These are phyloP conservation scores for Hydrangea macrophylla DNA, from an alignment of 148 eudicot species.

Conservation along the genomic window DNA sequence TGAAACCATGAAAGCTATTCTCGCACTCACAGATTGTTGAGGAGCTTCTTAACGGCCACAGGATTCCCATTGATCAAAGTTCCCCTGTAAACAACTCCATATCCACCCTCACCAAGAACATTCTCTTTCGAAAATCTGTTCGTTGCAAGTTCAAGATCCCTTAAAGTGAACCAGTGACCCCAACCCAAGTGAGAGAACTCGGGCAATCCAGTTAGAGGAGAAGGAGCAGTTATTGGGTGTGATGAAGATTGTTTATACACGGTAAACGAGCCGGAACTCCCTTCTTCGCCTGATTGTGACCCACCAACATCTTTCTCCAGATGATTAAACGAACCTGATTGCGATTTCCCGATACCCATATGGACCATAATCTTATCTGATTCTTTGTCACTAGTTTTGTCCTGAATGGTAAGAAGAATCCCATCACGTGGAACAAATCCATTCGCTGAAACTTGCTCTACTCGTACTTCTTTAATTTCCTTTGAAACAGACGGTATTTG, in stretches of 20 bases:
- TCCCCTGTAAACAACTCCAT: constrained; percentile 69
- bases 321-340: constrained; percentile 55
- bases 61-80: constrained; percentile 55
- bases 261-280: constrained; percentile 39
- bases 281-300: constrained; percentile 54
- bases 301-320: constrained; percentile 40
- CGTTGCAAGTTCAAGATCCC: constrained; percentile 72
- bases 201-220: constrained; percentile 65
- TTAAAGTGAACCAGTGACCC: constrained; percentile 80
- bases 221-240: constrained; percentile 60
- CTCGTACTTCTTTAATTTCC: constrained; percentile 60
- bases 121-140: constrained; percentile 64
- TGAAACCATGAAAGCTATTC: neutral
- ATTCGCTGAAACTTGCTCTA: constrained; percentile 42
- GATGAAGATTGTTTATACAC: constrained; percentile 49
- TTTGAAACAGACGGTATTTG: constrained; percentile 58
- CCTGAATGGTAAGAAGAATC: constrained; percentile 45
- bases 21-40: constrained; percentile 56
- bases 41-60: constrained; percentile 66
- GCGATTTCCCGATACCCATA: constrained; percentile 42
- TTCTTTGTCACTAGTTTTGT: constrained; percentile 51
- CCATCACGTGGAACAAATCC: constrained; percentile 36
- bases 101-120: constrained; percentile 77
- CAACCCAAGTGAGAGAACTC: constrained; percentile 76
- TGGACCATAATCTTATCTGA: constrained; percentile 43